Base-by-base conservation (phyloP, 2,329 filamentous ascomycete species). In the Colletotrichum karsti region DNA sequence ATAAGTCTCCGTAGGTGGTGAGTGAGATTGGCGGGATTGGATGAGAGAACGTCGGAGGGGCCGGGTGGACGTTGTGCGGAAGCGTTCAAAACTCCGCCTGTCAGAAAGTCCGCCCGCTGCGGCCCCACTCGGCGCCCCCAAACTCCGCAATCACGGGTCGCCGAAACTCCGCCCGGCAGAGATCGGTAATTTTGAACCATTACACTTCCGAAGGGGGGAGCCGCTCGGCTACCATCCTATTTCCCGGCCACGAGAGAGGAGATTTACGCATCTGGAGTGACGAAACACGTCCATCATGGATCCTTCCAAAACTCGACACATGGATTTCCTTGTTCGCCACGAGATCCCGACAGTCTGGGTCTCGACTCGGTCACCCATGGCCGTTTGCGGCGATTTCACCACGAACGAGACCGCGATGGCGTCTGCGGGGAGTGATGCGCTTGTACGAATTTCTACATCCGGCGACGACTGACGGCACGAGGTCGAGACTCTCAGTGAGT, bases 21-120 rank as follows among this genome's bases (percentile, higher is more conserved):
- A 28, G 44, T 44, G 28, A 37, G 42, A 30, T 53, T 22, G 28
- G 37, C 28, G 10, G 18, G 28, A 30, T 33, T 61, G 22, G 26
- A 20, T 28, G 46, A 9, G 7, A 26, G 2, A 15, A 35, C 26
- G 24, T 42, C 42, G 58, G 50, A 41, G 42, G 26, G 26, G 5
- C 59, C 60, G 59, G 59, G 28, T 51, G 59, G 51, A 57, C 22
- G 64, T 67, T 39, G 59, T 26, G 26, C 10, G 50, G 22, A 54
- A 37, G 28, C 22, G 26, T 56, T 50, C 3, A 7, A 67, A 67
- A 67, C 58, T 67, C 58, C 58, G 63, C 58, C 22, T 7, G 6
- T 18, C 28, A 35, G 35, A 50, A 67, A 68, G 20, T 68, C 65
- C 60, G 65, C 54, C n/a, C 18, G 37, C 46, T 41, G 60, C 65